phyloP scores from a whole-genome alignment of 2,329 filamentous ascomycete species.

The Rosellinia necatrix region DNA sequence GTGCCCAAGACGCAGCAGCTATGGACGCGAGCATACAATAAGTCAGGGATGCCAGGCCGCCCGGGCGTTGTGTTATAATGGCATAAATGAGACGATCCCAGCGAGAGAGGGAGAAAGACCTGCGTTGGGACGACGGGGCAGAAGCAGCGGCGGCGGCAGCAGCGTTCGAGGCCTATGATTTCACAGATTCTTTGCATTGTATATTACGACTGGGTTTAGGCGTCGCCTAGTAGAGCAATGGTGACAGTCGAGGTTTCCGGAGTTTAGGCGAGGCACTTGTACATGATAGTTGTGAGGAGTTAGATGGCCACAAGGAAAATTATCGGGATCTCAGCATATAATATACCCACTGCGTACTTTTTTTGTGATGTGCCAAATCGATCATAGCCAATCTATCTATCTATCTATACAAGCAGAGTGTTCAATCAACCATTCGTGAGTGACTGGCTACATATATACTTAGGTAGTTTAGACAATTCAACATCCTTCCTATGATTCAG shows the following conservation, averaged over 20 bases:
- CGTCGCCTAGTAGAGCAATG: background rate
- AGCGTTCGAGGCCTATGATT: slow-evolving; percentile 14
- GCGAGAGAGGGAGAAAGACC: background rate
- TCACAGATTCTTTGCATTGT: slow-evolving; percentile 26
- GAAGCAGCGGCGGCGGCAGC: too few species aligned
- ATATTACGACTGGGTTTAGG: slow-evolving; percentile 23
- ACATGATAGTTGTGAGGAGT: slow-evolving; percentile 37
- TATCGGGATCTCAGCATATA: slow-evolving; percentile 36
- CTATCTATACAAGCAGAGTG: too few species aligned
- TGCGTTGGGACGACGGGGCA: background rate
- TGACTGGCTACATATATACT: too few species aligned
- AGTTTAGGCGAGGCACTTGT: slow-evolving; percentile 24
- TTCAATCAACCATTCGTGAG: background rate
- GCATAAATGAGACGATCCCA: background rate
- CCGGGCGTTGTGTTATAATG: background rate
- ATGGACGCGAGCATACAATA: slow-evolving; percentile 30
- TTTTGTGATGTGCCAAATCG: slow-evolving; percentile 37
- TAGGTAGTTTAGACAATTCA: too few species aligned
- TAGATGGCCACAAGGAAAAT: slow-evolving; percentile 37
- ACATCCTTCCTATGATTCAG: too few species aligned
- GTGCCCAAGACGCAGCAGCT: slow-evolving; percentile 32
- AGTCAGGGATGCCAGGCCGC: background rate
- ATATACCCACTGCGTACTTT: slow-evolving; percentile 45
- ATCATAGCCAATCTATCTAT: too few species aligned
- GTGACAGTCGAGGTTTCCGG: slow-evolving; percentile 12